Evolutionary conservation across 192 early-diverging fungal species (phyloP).

Genomic region (Paraglomus brasilianum): DNA sequence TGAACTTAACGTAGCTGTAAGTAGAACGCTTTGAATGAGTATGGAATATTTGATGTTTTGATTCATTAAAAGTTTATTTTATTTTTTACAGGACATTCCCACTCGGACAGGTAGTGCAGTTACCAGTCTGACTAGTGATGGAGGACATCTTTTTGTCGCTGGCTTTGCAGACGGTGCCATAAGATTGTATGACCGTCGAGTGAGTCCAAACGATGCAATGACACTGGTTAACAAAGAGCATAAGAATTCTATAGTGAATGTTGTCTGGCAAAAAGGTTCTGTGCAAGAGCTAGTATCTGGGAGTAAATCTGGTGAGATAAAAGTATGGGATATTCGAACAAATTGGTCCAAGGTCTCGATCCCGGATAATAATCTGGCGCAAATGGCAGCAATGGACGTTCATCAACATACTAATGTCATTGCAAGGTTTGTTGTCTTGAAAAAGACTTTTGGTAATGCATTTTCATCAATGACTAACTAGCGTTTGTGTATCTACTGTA

Average conservation of each 20-base stretch:
- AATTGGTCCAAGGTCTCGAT: slow-evolving; percentile 37
- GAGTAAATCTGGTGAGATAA: slow-evolving; percentile 54
- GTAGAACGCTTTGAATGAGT: slow-evolving; percentile 8
- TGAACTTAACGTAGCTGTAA: slow-evolving; percentile 69
- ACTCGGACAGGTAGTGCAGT: slow-evolving; percentile 54
- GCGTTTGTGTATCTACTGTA: background rate
- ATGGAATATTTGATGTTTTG: slow-evolving; percentile 6
- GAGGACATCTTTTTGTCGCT: slow-evolving; percentile 64
- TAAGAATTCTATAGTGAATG: slow-evolving; percentile 55
- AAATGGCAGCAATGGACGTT: slow-evolving; percentile 56
- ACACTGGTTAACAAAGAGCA: slow-evolving; percentile 63
- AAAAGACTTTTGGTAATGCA: background rate
- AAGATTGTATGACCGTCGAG: slow-evolving; percentile 68
- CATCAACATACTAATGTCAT: slow-evolving; percentile 61
- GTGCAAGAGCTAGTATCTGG: slow-evolving; percentile 67
- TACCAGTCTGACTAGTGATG: slow-evolving; percentile 66
- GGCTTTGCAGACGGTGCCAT: slow-evolving; percentile 74
- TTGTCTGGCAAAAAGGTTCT: slow-evolving; percentile 53
- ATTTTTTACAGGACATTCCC: slow-evolving; percentile 47
- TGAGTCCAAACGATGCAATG: slow-evolving; percentile 53
- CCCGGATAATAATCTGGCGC: slow-evolving; percentile 45
- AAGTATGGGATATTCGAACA: slow-evolving; percentile 61
- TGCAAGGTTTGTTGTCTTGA: slow-evolving; percentile 44
- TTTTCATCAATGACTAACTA: background rate
- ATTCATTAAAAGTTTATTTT: background rate